Percentiles rank a stretch among this genome's conserved stretches.
phyloP scores from a whole-genome alignment of 75 land plant species.

The Chamaecyparis obtusa region DNA sequence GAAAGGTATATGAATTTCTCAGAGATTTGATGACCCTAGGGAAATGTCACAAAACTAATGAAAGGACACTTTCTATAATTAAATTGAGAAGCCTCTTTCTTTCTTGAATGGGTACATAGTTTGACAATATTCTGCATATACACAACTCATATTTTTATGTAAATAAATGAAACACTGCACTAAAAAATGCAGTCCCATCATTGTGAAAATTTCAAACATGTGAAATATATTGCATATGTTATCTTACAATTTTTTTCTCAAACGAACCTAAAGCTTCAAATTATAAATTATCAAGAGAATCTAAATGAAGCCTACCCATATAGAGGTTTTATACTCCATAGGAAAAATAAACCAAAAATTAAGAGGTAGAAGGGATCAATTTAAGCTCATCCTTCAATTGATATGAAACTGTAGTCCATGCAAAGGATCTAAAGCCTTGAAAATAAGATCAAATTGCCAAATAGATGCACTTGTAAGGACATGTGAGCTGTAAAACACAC shows the following conservation, averaged over 20 bases:
- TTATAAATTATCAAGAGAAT: neutral
- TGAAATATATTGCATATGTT: neutral
- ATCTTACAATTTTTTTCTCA: neutral
- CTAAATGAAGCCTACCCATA: slow-evolving; percentile 53
- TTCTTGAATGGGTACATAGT: slow-evolving; percentile 66
- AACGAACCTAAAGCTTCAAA: neutral
- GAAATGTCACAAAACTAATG: slow-evolving; percentile 75
- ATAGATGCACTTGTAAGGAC: neutral
- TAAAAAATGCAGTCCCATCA: neutral
- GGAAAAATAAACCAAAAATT: slow-evolving; percentile 64
- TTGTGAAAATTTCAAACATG: neutral
- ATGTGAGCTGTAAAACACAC: neutral
- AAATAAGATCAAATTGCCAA: slow-evolving; percentile 2
- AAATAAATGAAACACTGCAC: neutral
- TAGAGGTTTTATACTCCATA: slow-evolving; percentile 81
- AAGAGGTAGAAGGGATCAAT: slow-evolving; percentile 75
- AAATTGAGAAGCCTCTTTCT: slow-evolving; percentile 65
- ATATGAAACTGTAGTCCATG: slow-evolving; percentile 80
- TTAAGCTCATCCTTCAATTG: slow-evolving; percentile 74
- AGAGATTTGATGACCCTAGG: slow-evolving; percentile 35
- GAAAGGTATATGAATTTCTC: slow-evolving; percentile 40
- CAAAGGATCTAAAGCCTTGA: slow-evolving; percentile 83
- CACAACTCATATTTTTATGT: neutral
- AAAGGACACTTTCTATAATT: slow-evolving; percentile 57
- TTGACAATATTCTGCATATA: slow-evolving; percentile 66